A percentile compares a stretch with the other conserved stretches of the same genome.
Conservation (phyloP, 2,329 filamentous ascomycete species). For the Amesomyces nigricolor region DNA sequence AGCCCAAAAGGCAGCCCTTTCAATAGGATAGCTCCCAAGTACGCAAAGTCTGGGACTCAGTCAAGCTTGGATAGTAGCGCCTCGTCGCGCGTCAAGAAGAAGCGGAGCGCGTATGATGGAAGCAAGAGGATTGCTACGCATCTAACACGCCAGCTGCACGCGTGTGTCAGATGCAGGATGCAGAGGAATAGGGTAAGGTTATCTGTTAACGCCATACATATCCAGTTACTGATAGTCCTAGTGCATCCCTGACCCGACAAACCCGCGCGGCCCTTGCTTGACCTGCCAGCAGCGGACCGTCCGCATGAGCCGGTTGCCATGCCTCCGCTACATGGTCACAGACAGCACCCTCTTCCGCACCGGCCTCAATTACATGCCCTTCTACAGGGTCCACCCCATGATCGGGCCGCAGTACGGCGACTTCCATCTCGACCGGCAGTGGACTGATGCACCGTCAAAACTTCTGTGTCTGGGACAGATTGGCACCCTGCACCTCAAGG, state of each 20-base stretch:
- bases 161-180: constrained; percentile 26
- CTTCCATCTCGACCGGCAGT: constrained; percentile 25
- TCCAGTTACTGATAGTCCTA: constrained; percentile 17
- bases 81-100: constrained; percentile 20
- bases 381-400: constrained; percentile 26
- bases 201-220: not conserved
- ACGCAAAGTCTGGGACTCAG: constrained; percentile 11
- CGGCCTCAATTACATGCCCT: constrained; percentile 24
- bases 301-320: constrained; percentile 26
- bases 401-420: constrained; percentile 25
- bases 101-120: constrained; percentile 22
- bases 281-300: constrained; percentile 25
- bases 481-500: constrained; percentile 19
- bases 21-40: constrained; percentile 19
- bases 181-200: constrained; percentile 25
- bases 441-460: constrained; percentile 18
- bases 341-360: constrained; percentile 27
- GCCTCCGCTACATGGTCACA: constrained; percentile 28
- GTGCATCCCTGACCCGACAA: constrained; percentile 27
- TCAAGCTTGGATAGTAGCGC: constrained; percentile 13
- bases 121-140: constrained; percentile 24
- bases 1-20: constrained; percentile 18
- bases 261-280: constrained; percentile 25
- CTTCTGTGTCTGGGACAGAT: constrained; percentile 24
- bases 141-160: constrained; percentile 24